Base-by-base conservation (phyloP, 805 yeast species). In the Wickerhamomyces subpelliculosus region DNA sequence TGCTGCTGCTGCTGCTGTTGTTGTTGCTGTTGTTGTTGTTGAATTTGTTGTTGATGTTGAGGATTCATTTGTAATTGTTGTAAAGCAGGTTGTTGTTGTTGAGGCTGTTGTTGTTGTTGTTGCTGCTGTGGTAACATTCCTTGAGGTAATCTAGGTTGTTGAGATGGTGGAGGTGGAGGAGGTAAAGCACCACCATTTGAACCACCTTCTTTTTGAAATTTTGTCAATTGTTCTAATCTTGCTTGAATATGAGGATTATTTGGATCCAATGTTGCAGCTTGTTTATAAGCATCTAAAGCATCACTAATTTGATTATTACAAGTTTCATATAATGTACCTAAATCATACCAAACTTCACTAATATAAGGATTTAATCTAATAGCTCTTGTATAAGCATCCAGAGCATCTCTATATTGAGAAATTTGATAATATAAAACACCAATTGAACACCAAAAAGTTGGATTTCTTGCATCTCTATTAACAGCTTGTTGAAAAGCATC, bases 401-500 rank as follows among this genome's bases (percentile, higher is more conserved):
- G 69, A 2, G 98, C 98, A 59, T 93, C 98, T 40, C 96, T 73
- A 65, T 86, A 93, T 66, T 93, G 98, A 40, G 93, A 79, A 43
- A 93, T 90, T 64, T 93, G 97, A 62, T 90, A 93, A 65, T 93
- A 93, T 41, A 93, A 71, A 13, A 93, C 98, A 59, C 98, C 98
- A 54, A 84, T 84, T 25, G 89, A 81, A 51, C 94, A 84, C 98
- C 98, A 93, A 68, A 93, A 93, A 2, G 97, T 93, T 41, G 98
- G 97, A 61, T 93, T 93, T 59, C 97, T 75, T 27, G 95, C 83
- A 61, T 93, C 97, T 46, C 96, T 75, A 61, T 93, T 93, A 42
- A 93, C 98, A 11, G 97, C 97, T 60, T 89, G 97, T 66, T 93
- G 98, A 75, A 90, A 93, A 0, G 97, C 94, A 57, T 93, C 97